A percentile compares a stretch with the other conserved stretches of the same genome.
Evolutionary conservation across 2,329 filamentous ascomycete species (phyloP).

Genomic region (Aureobasidium melanogenum): DNA sequence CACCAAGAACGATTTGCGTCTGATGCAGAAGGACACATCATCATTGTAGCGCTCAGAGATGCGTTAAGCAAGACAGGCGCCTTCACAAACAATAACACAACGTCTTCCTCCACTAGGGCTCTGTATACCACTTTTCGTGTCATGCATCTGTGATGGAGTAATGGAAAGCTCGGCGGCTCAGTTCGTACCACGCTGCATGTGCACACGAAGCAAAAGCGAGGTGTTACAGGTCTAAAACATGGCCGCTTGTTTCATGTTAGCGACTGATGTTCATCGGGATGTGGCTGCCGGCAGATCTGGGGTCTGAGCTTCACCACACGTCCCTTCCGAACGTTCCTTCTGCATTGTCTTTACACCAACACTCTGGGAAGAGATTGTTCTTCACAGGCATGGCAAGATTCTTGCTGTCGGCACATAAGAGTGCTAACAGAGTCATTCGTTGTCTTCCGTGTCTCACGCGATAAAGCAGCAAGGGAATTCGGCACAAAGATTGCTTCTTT

Average conservation of each 20-base stretch:
- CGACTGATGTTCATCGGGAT: conserved; percentile 1
- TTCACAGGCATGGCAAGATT: neutral
- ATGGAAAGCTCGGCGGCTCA: neutral
- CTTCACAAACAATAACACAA: neutral
- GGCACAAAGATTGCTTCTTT: neutral
- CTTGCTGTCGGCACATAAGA: neutral
- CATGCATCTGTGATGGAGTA: too few relatives aligned
- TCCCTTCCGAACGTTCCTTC: too few relatives aligned
- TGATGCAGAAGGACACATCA: too few relatives aligned
- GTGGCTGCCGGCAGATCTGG: neutral
- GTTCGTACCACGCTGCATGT: neutral
- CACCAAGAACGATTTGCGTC: neutral
- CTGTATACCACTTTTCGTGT: neutral
- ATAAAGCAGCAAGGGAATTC: neutral
- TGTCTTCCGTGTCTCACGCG: neutral
- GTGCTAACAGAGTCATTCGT: too few relatives aligned
- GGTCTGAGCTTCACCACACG: neutral
- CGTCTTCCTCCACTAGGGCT: neutral
- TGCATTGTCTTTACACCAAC: neutral
- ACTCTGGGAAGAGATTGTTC: neutral
- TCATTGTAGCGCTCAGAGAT: too few relatives aligned
- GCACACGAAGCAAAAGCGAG: neutral
- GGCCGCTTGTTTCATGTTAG: conserved; percentile 3
- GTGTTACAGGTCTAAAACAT: conserved; percentile 4
- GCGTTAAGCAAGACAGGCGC: neutral